Evolutionary conservation across 2,329 filamentous ascomycete species (phyloP).

Genomic region (Penicillium crustosum): DNA sequence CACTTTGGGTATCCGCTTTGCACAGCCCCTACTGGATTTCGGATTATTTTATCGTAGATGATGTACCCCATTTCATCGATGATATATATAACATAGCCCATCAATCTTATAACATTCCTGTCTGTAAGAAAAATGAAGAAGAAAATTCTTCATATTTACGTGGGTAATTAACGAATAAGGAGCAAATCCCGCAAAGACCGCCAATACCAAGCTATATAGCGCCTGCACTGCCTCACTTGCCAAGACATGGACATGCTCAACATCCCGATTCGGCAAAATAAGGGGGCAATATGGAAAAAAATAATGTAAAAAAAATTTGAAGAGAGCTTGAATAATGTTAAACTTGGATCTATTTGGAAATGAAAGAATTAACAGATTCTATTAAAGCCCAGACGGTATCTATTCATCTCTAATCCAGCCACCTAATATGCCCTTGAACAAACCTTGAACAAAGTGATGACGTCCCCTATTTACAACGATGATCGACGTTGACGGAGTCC

Average conservation of each 20-base stretch:
- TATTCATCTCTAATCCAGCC: background rate
- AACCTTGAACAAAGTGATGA: background rate
- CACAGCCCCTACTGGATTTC: background rate
- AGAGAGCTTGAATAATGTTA: background rate
- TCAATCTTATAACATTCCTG: background rate
- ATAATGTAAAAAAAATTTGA: background rate
- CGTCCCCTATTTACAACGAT: background rate
- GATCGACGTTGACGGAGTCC: background rate
- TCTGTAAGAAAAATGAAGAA: too few species aligned
- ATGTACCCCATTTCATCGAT: background rate
- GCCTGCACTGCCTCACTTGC: slow-evolving; percentile 36
- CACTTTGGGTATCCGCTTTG: background rate
- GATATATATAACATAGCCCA: too few species aligned
- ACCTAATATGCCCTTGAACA: background rate
- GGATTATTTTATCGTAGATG: background rate
- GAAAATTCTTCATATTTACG: background rate
- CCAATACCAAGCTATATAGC: slow-evolving; percentile 13
- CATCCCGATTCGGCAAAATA: background rate
- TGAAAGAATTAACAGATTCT: too few species aligned
- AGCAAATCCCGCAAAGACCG: background rate
- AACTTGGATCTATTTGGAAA: too few species aligned
- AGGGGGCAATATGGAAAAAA: background rate
- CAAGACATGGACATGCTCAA: slow-evolving; percentile 4
- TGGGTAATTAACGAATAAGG: background rate
- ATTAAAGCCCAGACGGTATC: background rate